Conservation (phyloP, 305 asterid genomes). For the Plantago coronopus region DNA sequence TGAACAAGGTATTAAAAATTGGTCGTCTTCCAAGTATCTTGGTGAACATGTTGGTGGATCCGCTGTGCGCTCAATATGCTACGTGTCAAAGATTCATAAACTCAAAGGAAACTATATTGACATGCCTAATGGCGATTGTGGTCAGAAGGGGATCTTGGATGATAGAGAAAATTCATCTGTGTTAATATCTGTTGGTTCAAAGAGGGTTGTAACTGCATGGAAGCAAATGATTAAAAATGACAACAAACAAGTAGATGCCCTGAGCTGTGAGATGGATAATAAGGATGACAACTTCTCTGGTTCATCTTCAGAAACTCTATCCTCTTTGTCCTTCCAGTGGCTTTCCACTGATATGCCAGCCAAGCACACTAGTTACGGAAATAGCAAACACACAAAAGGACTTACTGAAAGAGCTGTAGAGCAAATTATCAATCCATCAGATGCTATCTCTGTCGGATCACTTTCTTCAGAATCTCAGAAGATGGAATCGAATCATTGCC, state of each 20-base stretch:
- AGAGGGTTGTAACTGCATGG: constrained; percentile 95
- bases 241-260: constrained; percentile 31
- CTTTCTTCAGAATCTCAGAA: constrained; percentile 31
- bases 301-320: constrained; percentile 29
- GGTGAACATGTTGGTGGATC: constrained; percentile 99
- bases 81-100: constrained; percentile 53
- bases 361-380: constrained; percentile 40
- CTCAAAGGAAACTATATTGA: constrained; percentile 36
- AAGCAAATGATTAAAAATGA: constrained; percentile 39
- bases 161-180: constrained; percentile 45
- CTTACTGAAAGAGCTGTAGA: constrained; percentile 31
- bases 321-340: constrained; percentile 74
- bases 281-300: constrained; percentile 27
- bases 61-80: constrained; percentile 82
- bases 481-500: constrained; percentile 28
- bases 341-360: constrained; percentile 85
- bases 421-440: constrained; percentile 24
- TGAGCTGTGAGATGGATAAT: constrained; percentile 27
- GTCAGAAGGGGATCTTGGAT: constrained; percentile 33
- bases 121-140: constrained; percentile 27
- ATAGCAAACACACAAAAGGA: constrained; percentile 37
- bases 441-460: constrained; percentile 29
- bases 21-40: constrained; percentile 77
- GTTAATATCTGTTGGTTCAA: constrained; percentile 92
- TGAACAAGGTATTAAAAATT: constrained; percentile 49